Percentiles rank a stretch among this genome's conserved stretches.
Evolutionary conservation across 345 rosid species (phyloP).

Genomic region (Geranium brycei): DNA sequence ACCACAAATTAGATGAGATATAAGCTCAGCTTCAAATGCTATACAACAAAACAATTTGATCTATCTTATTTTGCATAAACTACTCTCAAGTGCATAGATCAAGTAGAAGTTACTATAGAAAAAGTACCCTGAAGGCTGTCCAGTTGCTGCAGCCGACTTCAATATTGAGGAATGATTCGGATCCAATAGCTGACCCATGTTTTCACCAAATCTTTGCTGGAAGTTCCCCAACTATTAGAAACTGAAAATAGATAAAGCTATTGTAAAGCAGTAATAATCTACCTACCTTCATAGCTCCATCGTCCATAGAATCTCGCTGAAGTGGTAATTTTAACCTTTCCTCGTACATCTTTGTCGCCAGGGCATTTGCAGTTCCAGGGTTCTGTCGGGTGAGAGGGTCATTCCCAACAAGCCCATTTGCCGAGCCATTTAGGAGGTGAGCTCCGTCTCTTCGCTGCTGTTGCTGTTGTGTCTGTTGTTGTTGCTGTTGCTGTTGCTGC

Average conservation of each 20-base stretch:
- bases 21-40: too few species aligned
- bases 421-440: conserved; percentile 64
- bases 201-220: conserved; percentile 78
- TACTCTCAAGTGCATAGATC: background rate
- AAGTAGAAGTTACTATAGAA: conserved; percentile 16
- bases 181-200: conserved; percentile 79
- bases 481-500: conserved; percentile 39
- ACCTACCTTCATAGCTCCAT: conserved; percentile 62
- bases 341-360: conserved; percentile 70
- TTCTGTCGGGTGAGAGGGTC: conserved; percentile 74
- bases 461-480: conserved; percentile 32
- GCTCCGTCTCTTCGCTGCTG: conserved; percentile 71
- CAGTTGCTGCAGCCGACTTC: conserved; percentile 64
- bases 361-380: conserved; percentile 56
- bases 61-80: too few species aligned
- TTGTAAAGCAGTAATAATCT: background rate
- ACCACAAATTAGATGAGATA: too few species aligned
- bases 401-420: conserved; percentile 71
- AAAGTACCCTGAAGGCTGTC: conserved; percentile 82
- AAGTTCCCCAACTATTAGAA: background rate
- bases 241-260: too few species aligned
- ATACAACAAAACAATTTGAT: too few species aligned
- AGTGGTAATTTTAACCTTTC: conserved; percentile 53
- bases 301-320: conserved; percentile 74
- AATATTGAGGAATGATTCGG: conserved; percentile 72